Conservation (phyloP, 768 basidiomycete genomes). For the Gymnopilus junonius region DNA sequence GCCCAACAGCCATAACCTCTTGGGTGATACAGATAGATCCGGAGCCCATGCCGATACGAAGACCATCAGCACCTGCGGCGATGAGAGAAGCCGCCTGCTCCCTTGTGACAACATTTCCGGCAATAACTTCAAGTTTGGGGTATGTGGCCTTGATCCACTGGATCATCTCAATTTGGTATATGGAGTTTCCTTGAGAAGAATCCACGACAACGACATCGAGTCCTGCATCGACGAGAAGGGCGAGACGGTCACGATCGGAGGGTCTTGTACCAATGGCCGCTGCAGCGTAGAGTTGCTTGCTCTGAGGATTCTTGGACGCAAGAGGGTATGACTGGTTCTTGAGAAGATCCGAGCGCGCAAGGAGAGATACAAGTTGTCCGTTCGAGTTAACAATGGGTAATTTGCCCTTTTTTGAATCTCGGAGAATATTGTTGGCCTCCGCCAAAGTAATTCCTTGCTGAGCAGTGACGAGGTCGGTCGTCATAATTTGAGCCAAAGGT, state of each 20-base stretch:
- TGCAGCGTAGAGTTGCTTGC: conserved; percentile 95
- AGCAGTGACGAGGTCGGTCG: conserved; percentile 84
- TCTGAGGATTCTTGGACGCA: conserved; percentile 87
- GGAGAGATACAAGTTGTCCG: conserved; percentile 70
- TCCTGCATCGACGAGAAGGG: conserved; percentile 88
- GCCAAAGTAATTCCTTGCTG: conserved; percentile 85
- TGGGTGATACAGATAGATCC: conserved; percentile 99
- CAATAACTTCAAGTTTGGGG: conserved; percentile 90
- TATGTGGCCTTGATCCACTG: conserved; percentile 87
- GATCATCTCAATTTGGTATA: conserved; percentile 94
- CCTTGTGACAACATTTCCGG: conserved; percentile 97
- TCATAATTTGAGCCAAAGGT: conserved; percentile 86
- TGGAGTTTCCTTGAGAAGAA: conserved; percentile 95
- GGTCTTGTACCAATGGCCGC: conserved; percentile 95
- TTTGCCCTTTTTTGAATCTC: conserved; percentile 97
- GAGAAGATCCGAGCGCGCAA: conserved; percentile 95
- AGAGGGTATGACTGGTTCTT: conserved; percentile 98
- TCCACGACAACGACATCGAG: conserved; percentile 95
- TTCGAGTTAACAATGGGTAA: conserved; percentile 68
- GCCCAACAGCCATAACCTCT: conserved; percentile 98
- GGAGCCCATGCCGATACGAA: conserved; percentile 96
- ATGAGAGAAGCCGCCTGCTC: conserved; percentile 96
- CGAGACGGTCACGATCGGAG: conserved; percentile 83
- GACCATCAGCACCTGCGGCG: conserved; percentile 92
- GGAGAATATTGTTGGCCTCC: conserved; percentile 93